phyloP scores from a whole-genome alignment of 345 rosid species.

The Kandelia obovata region DNA sequence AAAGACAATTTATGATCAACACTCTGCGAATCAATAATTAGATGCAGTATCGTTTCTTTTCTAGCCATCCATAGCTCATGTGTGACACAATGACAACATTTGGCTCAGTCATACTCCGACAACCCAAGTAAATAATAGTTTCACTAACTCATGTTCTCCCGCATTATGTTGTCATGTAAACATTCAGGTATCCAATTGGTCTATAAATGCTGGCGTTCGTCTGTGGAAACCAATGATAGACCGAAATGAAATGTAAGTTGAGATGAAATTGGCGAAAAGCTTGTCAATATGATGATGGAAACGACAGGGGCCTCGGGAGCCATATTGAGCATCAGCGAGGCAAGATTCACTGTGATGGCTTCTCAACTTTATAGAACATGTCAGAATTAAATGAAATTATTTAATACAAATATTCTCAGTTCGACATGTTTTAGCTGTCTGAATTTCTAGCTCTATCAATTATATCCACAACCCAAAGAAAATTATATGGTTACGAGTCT shows the following conservation, averaged over 20 bases:
- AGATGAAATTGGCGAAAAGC: constrained; percentile 70
- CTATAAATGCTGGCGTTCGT: constrained; percentile 89
- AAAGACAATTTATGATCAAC: background rate
- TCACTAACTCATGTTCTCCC: too few species aligned
- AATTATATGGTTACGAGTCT: too few species aligned
- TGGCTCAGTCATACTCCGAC: background rate
- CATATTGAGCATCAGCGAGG: constrained; percentile 24
- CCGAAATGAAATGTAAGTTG: constrained; percentile 63
- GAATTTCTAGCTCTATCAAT: too few species aligned
- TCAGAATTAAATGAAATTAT: too few species aligned
- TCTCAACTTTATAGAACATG: too few species aligned
- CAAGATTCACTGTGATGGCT: constrained; percentile 21
- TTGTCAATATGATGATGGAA: constrained; percentile 32
- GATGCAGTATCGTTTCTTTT: too few species aligned
- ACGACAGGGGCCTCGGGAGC: constrained; percentile 22
- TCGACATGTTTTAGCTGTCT: constrained; percentile 14
- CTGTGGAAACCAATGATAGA: constrained; percentile 97
- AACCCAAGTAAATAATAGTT: too few species aligned
- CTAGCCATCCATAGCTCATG: too few species aligned
- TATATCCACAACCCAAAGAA: too few species aligned
- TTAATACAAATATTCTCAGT: constrained; percentile 1
- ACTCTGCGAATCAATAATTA: background rate
- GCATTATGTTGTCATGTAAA: background rate
- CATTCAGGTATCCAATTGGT: constrained; percentile 84
- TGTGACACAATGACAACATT: background rate